These are phyloP conservation scores for Flaveria sonorensis DNA, from an alignment of 129 eudicot species.

Conservation along the genomic window DNA sequence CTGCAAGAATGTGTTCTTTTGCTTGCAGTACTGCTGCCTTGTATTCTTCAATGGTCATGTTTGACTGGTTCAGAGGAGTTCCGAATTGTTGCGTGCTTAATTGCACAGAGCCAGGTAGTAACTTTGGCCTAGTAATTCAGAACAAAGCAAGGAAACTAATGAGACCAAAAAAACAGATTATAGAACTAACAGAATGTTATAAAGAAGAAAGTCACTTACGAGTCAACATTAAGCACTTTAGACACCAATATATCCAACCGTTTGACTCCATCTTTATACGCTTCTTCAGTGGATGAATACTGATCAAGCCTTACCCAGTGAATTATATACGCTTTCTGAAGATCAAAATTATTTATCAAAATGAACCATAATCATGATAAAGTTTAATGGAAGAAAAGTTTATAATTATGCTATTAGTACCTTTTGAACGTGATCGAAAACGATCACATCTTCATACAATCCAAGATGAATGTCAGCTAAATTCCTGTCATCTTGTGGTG, in stretches of 20 bases:
- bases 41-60: slow-evolving; percentile 70
- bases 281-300: slow-evolving; percentile 63
- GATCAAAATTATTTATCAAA: slow-evolving; percentile 13
- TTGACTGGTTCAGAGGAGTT: slow-evolving; percentile 46
- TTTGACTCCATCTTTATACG: slow-evolving; percentile 67
- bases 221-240: slow-evolving; percentile 57
- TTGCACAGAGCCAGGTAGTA: slow-evolving; percentile 65
- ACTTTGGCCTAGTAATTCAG: slow-evolving; percentile 59
- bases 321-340: slow-evolving; percentile 77
- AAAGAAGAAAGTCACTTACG: slow-evolving; percentile 48
- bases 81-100: slow-evolving; percentile 49
- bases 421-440: slow-evolving; percentile 94
- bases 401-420: slow-evolving; percentile 42
- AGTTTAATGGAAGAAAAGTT: background rate
- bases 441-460: slow-evolving; percentile 81
- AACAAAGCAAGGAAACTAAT: slow-evolving; percentile 21
- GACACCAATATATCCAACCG: slow-evolving; percentile 67
- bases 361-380: background rate
- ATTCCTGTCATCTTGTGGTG: slow-evolving; percentile 78
- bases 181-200: background rate
- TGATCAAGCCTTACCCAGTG: slow-evolving; percentile 88
- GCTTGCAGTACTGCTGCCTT: slow-evolving; percentile 68
- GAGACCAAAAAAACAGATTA: background rate
- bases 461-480: slow-evolving; percentile 88
- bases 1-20: slow-evolving; percentile 87